Evolutionary conservation across 495 filamentous ascomycete genomes (phyloP).

Genomic region (Penicillium desertorum): DNA sequence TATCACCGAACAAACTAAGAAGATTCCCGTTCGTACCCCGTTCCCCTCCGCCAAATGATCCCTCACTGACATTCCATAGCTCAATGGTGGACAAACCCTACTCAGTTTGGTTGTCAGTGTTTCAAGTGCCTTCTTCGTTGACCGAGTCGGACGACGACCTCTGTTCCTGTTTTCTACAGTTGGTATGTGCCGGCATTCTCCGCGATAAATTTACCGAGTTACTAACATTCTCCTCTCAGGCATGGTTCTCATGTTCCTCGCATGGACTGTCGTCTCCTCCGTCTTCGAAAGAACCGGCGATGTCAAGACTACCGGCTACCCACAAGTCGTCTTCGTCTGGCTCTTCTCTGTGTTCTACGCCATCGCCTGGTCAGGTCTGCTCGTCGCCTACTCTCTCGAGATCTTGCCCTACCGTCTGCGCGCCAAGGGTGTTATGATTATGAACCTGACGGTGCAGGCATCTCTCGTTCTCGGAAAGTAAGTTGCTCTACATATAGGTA

Average conservation of each 20-base stretch:
- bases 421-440: constrained; percentile 66
- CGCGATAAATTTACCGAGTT: not conserved
- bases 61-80: constrained; percentile 6
- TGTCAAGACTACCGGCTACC: constrained; percentile 48
- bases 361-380: constrained; percentile 58
- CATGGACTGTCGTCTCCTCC: constrained; percentile 55
- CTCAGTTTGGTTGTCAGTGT: constrained; percentile 49
- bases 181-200: constrained; percentile 18
- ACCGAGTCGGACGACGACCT: constrained; percentile 55
- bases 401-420: constrained; percentile 64
- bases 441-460: constrained; percentile 59
- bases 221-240: constrained; percentile 2
- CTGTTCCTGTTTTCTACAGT: constrained; percentile 56
- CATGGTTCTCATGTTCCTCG: constrained; percentile 56
- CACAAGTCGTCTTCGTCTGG: constrained; percentile 59
- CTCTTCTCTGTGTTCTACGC: constrained; percentile 55
- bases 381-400: constrained; percentile 62
- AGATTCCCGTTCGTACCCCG: constrained; percentile 36
- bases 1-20: constrained; percentile 45
- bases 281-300: constrained; percentile 48
- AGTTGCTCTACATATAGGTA: constrained; percentile 19
- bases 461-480: constrained; percentile 54
- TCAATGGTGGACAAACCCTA: constrained; percentile 25
- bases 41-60: constrained; percentile 7
- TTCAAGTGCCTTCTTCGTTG: constrained; percentile 55